Evolutionary conservation across 768 basidiomycete species (phyloP), one percentile per base, ranked within the genome.

Genomic region (Suillus subaureus): DNA sequence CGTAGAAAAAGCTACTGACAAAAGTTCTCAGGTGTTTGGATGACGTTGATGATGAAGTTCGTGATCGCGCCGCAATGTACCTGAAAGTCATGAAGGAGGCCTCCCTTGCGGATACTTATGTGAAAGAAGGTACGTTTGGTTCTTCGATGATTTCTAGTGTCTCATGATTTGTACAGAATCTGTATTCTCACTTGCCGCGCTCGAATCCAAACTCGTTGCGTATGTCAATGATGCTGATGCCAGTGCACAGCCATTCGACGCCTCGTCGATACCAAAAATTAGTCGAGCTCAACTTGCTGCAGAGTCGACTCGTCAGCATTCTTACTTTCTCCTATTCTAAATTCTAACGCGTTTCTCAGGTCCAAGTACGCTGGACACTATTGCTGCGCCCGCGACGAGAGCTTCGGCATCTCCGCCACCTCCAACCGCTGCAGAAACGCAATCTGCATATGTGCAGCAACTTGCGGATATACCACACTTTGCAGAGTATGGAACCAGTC

Each of bases 21-120:
- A 18, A 42, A 42, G 3, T 42, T 26, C 12, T 16, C 68, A 96
- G 96, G 68, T 99, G 97, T 75, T 81, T 99, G 70, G 97, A 99
- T 74, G 97, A 99, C 76, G 94, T 98, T 23, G 97, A 99, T 67
- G 97, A 99, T 72, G 97, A 99, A 82, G 97, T 99, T 62, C 89
- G 97, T 52, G 97, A 99, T 78, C 92, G 97, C 60, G 97, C 97
- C 6, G 93, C 97, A 11, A 84, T 99, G 79, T 99, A 97, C 77
- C 85, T 99, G 67, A 91, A 87, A 77, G 86, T 92, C 4, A 87
- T 97, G 73, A 85, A 89, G 70, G 92, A 92, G 74, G 86, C 91
- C 69, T 78, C 85, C 12, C 82, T 99, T 64, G 94, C 93, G 12
- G 89, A 93, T 71, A 84, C 85, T 21, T 98, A 96, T 74, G 88